Evolutionary conservation across 75 land plant genomes (phyloP), one percentile per base, ranked within the genome.

Genomic region (Chamaecyparis obtusa): DNA sequence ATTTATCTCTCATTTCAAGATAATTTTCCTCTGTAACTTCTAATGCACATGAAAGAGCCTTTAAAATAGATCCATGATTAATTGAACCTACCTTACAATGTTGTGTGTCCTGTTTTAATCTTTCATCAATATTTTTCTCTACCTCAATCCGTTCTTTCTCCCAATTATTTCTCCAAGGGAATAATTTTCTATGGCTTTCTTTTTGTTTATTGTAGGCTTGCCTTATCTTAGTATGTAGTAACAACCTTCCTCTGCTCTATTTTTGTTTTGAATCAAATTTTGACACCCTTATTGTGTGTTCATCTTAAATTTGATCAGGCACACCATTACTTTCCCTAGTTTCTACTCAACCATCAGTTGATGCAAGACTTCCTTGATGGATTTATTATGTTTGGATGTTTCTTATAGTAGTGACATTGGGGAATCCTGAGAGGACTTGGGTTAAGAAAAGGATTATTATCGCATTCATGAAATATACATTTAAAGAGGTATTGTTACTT

Each of bases 1-100:
- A 89, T 85, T 88, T 92, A 80, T 98, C 97, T 17, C 96, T 94
- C 99, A 97, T 97, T 55, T 98, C 95, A 85, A 98, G 86, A 85
- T 95, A 98, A 5, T 92, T 93, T 21, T 88, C 86, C 89, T 98
- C 99, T 54, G 97, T 97, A 19, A 84, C 76, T 85, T 93, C 94
- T 41, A 98, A 91, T 10, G 99, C 99, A 33, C 90, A 83, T 0
- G 97, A 88, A 80, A 98, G 88, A 54, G 99, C 99, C 43, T 88
- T 87, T 88, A 98, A 89, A 17, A 98, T 95, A 71, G 92, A 86
- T 15, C 84, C 92, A 87, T 95, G 99, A 84, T 98, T 93, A 16
- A 94, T 93, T 3, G 91, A 87, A 64, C 96, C 94, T 2, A 76
- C 85, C 88, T 90, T 92, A 32, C 88, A 75, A 69, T 77, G 92